Evolutionary conservation across 495 filamentous ascomycete species (phyloP).

Genomic region (Penicillium paxilli): DNA sequence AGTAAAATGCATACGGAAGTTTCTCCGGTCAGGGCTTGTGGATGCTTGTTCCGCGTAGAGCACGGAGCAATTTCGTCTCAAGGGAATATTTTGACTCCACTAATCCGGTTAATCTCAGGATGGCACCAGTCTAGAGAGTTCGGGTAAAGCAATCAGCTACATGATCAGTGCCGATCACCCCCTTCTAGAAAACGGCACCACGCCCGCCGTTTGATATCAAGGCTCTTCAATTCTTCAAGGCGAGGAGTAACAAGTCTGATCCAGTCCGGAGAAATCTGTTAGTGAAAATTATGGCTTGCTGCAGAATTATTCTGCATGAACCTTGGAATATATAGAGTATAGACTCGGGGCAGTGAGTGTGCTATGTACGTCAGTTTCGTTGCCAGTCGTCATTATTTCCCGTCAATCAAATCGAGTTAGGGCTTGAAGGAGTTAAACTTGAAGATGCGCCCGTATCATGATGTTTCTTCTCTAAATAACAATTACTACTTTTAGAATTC

Average conservation of each 20-base stretch:
- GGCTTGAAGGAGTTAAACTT: no score
- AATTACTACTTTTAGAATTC: no score
- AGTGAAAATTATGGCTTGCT: no score
- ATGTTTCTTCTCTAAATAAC: no score
- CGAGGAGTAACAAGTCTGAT: no score
- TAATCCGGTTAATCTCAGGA: neutral
- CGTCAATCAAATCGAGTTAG: neutral
- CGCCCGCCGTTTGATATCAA: neutral
- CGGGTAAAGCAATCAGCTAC: neutral
- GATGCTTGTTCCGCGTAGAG: slow-evolving; percentile 19
- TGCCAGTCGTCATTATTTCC: neutral
- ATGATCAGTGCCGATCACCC: neutral
- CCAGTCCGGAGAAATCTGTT: no score
- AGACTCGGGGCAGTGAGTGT: no score
- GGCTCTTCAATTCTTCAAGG: no score
- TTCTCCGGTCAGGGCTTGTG: slow-evolving; percentile 1
- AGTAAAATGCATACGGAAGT: neutral
- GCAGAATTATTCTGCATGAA: no score
- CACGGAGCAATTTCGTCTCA: slow-evolving; percentile 24
- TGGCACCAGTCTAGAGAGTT: neutral
- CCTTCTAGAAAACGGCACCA: neutral
- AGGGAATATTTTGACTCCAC: neutral
- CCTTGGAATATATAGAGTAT: no score
- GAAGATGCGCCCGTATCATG: no score
- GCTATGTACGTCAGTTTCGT: no score